Percentiles rank a stretch among this genome's conserved stretches.
Evolutionary conservation across 108 stramenopile genomes (phyloP).

Genomic region (Epithemia pelagica): DNA sequence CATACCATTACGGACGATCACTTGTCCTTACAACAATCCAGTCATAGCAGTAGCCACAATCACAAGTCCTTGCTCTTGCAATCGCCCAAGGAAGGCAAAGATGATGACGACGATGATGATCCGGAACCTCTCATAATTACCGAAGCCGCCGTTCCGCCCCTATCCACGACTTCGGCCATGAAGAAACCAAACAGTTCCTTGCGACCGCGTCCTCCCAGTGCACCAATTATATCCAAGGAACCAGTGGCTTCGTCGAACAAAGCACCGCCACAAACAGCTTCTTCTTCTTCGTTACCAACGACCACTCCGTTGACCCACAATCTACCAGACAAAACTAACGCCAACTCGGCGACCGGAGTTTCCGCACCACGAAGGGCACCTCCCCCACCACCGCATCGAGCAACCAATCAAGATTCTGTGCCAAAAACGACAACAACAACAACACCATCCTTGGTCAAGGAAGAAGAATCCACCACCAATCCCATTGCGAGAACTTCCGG

Average conservation of each 20-base stretch:
- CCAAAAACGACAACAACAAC: too few relatives aligned
- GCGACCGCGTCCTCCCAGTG: not conserved
- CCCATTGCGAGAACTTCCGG: too few relatives aligned
- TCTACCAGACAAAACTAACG: too few relatives aligned
- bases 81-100: not conserved
- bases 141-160: not conserved
- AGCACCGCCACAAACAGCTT: not conserved
- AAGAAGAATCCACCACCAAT: too few relatives aligned
- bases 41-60: not conserved
- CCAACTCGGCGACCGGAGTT: too few relatives aligned
- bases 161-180: not conserved
- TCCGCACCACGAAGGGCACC: too few relatives aligned
- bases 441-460: too few relatives aligned
- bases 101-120: conserved; percentile 1
- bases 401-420: too few relatives aligned
- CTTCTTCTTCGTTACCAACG: not conserved
- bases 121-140: not conserved
- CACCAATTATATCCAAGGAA: not conserved
- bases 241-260: not conserved
- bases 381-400: too few relatives aligned
- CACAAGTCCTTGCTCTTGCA: not conserved
- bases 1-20: not conserved
- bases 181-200: not conserved
- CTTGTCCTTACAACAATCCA: not conserved
- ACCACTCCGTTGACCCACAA: not conserved